Percentiles rank a stretch among this genome's conserved stretches.
These are phyloP conservation scores for Dissophora globulifera DNA, from an alignment of 192 early-diverging fungal genomes.

Conservation along the genomic window DNA sequence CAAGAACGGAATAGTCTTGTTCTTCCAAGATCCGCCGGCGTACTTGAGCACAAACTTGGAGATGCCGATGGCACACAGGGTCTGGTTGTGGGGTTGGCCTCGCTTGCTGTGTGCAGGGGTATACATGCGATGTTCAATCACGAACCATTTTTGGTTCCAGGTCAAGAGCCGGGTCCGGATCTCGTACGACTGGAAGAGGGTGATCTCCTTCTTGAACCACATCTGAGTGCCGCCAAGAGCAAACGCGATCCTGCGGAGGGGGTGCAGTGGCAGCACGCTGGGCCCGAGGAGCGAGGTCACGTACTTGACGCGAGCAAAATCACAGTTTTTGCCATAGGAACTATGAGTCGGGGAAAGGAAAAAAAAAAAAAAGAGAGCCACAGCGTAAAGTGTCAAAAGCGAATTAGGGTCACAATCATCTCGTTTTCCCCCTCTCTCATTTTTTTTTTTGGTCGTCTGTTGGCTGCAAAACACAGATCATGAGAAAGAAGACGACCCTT, in stretches of 20 bases:
- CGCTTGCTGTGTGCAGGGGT: conserved; percentile 11
- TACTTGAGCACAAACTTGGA: conserved; percentile 53
- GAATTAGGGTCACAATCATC: too few species aligned
- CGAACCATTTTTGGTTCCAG: conserved; percentile 64
- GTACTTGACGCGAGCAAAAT: conserved; percentile 47
- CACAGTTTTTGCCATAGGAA: conserved; percentile 51
- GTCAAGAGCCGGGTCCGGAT: conserved; percentile 56
- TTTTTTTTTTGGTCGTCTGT: too few species aligned
- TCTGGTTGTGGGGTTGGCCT: conserved; percentile 1
- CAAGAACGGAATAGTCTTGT: conserved; percentile 53
- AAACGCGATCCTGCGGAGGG: conserved; percentile 37
- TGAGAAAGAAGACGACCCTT: background rate
- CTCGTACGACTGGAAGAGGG: conserved; percentile 56
- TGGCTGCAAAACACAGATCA: too few species aligned
- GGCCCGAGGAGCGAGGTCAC: conserved; percentile 49
- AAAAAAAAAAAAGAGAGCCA: background rate
- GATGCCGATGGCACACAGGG: conserved; percentile 43
- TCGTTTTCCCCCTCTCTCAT: too few species aligned
- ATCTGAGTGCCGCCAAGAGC: conserved; percentile 56
- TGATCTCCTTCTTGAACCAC: conserved; percentile 60
- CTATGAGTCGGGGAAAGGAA: conserved; percentile 6
- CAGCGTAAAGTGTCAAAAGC: background rate
- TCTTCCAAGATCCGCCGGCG: conserved; percentile 37
- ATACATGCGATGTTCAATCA: conserved; percentile 58
- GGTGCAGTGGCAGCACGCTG: conserved; percentile 42